Evolutionary conservation across 345 rosid species (phyloP).

Genomic region (Passiflora organensis): DNA sequence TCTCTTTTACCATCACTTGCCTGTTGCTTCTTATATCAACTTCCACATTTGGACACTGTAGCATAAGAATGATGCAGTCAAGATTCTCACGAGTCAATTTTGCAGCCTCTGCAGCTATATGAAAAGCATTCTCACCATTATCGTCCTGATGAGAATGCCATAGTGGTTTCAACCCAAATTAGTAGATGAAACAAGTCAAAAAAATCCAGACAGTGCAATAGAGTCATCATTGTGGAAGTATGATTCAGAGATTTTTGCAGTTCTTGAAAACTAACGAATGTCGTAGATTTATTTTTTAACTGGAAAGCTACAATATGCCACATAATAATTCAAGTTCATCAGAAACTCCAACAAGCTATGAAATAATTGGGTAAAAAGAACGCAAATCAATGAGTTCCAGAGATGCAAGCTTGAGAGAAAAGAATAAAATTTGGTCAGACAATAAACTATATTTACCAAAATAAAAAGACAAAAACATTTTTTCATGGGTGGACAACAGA

Average conservation of each 20-base stretch:
- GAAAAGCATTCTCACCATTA: conserved; percentile 97
- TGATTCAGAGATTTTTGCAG: background rate
- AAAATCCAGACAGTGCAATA: background rate
- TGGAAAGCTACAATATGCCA: too few relatives aligned
- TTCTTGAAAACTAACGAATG: background rate
- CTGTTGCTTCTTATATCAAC: conserved; percentile 88
- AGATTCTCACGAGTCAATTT: conserved; percentile 98
- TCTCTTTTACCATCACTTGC: conserved; percentile 33
- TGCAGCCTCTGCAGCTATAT: conserved; percentile 94
- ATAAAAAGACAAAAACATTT: too few relatives aligned
- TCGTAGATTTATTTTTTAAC: too few relatives aligned
- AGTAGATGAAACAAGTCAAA: background rate
- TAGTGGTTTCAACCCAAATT: background rate
- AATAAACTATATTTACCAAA: too few relatives aligned
- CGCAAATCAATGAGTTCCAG: too few relatives aligned
- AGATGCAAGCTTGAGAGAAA: too few relatives aligned
- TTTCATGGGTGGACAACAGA: too few relatives aligned
- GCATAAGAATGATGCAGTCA: conserved; percentile 90
- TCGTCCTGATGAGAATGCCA: conserved; percentile 58
- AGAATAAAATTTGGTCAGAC: too few relatives aligned
- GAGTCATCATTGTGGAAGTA: background rate
- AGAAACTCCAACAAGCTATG: background rate
- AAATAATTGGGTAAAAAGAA: too few relatives aligned
- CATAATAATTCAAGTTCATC: background rate
- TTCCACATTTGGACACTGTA: conserved; percentile 68